A percentile compares a stretch with the other conserved stretches of the same genome.
These are phyloP conservation scores for Ophiocordyceps camponoti-saundersi DNA, from an alignment of 2,329 filamentous ascomycete species.

Conservation along the genomic window DNA sequence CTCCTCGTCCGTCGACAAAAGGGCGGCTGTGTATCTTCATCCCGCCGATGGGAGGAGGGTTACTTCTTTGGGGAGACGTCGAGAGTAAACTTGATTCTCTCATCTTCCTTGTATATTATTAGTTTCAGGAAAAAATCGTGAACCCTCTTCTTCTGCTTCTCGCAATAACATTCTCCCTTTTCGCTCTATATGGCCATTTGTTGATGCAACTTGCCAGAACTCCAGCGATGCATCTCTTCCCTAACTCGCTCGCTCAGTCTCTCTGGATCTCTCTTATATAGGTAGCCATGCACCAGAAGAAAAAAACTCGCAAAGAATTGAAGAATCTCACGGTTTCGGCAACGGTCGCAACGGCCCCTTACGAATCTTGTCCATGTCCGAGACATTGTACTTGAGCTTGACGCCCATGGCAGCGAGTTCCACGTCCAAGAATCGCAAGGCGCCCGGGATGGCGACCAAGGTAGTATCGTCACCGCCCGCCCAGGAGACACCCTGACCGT, in stretches of 20 bases:
- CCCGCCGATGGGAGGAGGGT: background rate
- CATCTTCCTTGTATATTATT: no score
- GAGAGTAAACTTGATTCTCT: background rate
- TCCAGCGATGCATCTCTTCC: background rate
- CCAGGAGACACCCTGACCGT: constrained; percentile 70
- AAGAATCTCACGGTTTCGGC: constrained; percentile 4
- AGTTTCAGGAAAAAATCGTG: no score
- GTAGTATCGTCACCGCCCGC: constrained; percentile 83
- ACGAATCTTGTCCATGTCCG: constrained; percentile 46
- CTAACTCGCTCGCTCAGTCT: background rate
- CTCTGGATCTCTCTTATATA: no score
- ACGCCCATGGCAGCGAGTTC: constrained; percentile 95
- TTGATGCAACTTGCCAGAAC: no score
- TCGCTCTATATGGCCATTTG: no score
- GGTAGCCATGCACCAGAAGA: no score
- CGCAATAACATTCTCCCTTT: no score
- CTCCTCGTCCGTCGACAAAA: constrained; percentile 5
- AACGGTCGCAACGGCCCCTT: constrained; percentile 31
- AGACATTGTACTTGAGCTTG: constrained; percentile 65
- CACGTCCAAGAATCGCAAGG: constrained; percentile 83
- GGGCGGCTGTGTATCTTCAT: background rate
- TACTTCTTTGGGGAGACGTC: background rate
- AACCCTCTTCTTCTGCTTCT: no score
- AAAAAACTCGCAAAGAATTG: no score
- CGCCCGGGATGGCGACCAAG: constrained; percentile 80